phyloP scores from a whole-genome alignment of 768 basidiomycete species.

The Tricholomella constricta region DNA sequence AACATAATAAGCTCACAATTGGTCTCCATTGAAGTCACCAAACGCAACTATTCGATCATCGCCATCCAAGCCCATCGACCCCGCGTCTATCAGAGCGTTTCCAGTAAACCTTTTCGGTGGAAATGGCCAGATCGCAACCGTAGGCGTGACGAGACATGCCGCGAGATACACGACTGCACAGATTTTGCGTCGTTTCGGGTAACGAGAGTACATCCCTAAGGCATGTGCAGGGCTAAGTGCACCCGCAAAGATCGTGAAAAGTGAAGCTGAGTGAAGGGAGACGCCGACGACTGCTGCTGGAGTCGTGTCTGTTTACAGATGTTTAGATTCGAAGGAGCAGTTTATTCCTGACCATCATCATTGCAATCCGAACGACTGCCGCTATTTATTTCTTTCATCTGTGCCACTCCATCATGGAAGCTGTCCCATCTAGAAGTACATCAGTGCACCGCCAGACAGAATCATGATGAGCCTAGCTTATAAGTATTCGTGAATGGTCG shows the following conservation, averaged over 20 bases:
- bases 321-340: constrained; percentile 4
- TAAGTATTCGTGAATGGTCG: not conserved
- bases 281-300: too few relatives aligned
- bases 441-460: not conserved
- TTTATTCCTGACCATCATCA: not conserved
- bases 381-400: too few relatives aligned
- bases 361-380: too few relatives aligned
- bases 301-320: constrained; percentile 3
- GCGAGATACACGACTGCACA: not conserved
- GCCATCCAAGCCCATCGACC: constrained; percentile 74
- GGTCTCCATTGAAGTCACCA: constrained; percentile 96
- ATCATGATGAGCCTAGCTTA: not conserved
- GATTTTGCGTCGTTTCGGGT: constrained; percentile 11
- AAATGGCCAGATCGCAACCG: constrained; percentile 72
- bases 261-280: too few relatives aligned
- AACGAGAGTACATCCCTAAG: constrained; percentile 11
- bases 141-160: constrained; percentile 7
- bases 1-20: constrained; percentile 65
- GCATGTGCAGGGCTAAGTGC: constrained; percentile 2
- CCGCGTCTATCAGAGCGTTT: constrained; percentile 80
- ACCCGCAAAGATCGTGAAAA: not conserved
- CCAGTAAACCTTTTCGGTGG: constrained; percentile 81
- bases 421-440: not conserved
- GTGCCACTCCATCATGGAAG: not conserved
- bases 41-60: constrained; percentile 81